phyloP scores from a whole-genome alignment of 805 yeast genomes.

The Cyberlindnera suaveolens region DNA sequence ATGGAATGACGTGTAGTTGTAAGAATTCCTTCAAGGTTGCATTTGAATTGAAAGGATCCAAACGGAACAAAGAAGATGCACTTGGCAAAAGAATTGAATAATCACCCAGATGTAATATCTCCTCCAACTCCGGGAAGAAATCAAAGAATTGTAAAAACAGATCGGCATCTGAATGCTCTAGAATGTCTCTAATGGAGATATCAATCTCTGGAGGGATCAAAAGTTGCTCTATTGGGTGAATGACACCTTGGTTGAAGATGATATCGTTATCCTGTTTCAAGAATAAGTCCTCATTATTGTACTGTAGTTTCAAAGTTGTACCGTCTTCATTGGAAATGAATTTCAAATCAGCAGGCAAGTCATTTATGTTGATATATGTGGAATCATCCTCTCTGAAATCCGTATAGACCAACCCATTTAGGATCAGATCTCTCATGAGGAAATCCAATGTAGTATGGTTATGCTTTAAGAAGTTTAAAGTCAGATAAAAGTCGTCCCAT shows the following conservation, averaged over 20 bases:
- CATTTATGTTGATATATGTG: slow-evolving; percentile 27
- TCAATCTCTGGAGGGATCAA: slow-evolving; percentile 50
- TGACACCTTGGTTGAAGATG: slow-evolving; percentile 77
- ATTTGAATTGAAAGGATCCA: slow-evolving; percentile 40
- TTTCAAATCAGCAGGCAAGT: slow-evolving; percentile 18
- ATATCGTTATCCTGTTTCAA: slow-evolving; percentile 48
- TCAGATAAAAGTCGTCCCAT: slow-evolving; percentile 61
- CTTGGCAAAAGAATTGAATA: slow-evolving; percentile 74
- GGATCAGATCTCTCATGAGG: slow-evolving; percentile 51
- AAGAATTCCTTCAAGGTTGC: slow-evolving; percentile 46
- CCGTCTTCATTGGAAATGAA: slow-evolving; percentile 13
- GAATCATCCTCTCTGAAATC: slow-evolving; percentile 37
- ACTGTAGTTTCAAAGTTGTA: slow-evolving; percentile 16
- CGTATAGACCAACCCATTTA: slow-evolving; percentile 62
- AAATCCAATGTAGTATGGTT: slow-evolving; percentile 45
- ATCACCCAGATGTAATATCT: slow-evolving; percentile 32
- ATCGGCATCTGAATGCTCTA: slow-evolving; percentile 45
- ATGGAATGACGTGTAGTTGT: slow-evolving; percentile 64
- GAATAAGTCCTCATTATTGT: slow-evolving; percentile 16
- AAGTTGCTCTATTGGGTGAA: slow-evolving; percentile 58
- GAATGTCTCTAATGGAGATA: slow-evolving; percentile 49
- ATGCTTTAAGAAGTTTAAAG: slow-evolving; percentile 48
- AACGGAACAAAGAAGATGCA: slow-evolving; percentile 44
- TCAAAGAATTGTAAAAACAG: slow-evolving; percentile 42
- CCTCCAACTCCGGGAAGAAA: slow-evolving; percentile 34